Conservation (phyloP, 176 grass and related monocot genomes). For the Echinochloa phyllopogon region DNA sequence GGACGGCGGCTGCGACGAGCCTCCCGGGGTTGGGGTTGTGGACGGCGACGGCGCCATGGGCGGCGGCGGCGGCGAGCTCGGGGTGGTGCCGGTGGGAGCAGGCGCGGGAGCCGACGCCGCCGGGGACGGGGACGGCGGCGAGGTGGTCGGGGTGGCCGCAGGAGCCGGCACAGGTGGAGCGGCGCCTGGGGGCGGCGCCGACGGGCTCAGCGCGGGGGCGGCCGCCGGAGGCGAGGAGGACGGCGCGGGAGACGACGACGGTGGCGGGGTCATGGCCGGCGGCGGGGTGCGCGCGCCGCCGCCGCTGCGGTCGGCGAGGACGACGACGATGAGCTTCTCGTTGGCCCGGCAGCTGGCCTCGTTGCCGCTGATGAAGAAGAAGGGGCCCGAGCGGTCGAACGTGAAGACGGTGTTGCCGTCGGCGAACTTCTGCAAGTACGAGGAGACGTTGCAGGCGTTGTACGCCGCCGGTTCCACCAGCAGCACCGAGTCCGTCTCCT, state of each 20-base stretch:
- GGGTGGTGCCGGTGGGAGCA: neutral
- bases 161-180: slow-evolving; percentile 8
- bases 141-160: slow-evolving; percentile 14
- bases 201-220: neutral
- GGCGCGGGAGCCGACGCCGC: neutral
- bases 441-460: slow-evolving; percentile 70
- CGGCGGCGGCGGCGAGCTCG: neutral
- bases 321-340: slow-evolving; percentile 64
- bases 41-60: neutral
- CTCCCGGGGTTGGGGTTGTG: slow-evolving; percentile 21
- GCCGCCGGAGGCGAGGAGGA: neutral
- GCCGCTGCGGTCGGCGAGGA: slow-evolving; percentile 54
- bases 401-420: slow-evolving; percentile 72
- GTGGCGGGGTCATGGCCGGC: neutral
- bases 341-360: slow-evolving; percentile 60
- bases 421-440: slow-evolving; percentile 45
- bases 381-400: slow-evolving; percentile 59
- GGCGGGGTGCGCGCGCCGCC: neutral
- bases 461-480: slow-evolving; percentile 64
- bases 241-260: neutral
- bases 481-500: slow-evolving; percentile 67
- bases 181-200: neutral
- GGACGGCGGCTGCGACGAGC: slow-evolving; percentile 19
- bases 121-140: neutral
- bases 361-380: slow-evolving; percentile 88